Base-by-base conservation (phyloP, 148 eudicot genomes). In the Rhododendron simsii region DNA sequence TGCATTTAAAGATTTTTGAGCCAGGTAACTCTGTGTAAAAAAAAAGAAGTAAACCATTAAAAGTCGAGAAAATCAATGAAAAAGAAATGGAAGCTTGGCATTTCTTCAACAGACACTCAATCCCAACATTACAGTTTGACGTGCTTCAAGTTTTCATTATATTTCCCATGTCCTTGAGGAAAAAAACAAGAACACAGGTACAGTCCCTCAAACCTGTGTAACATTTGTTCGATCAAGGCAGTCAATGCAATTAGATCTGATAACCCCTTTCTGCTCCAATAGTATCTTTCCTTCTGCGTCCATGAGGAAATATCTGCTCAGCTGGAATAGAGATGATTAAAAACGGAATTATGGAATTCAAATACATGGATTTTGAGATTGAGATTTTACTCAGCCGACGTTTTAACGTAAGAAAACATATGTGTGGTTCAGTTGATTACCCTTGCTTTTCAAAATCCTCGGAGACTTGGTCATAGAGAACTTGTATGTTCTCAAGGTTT, bases 181-280 rank as follows among this genome's bases (percentile, higher is more conserved):
- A 69, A 78, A 28, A 33, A 39, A 45, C 13, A 51, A 55, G 73
- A 45, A 23, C 2, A 71, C 30, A 33, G 51, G 23, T 35, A 53
- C 67, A 87, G 74, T 69, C 65, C 84, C 84, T 87, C 90, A 87
- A 84, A 97, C 98, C 98, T 97, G 99, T 45, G 98, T 94, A 85
- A 97, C 99, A 91, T 95, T 97, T 78, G 99, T 97, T 83, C 99
- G 92, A 89, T 97, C 99, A 84, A 97, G 98, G 89, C 99, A 97
- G 86, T 97, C 99, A 69, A 97, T 95, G 91, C 99, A 97, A 88
- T 97, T 97, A 23, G 98, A 93, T 89, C 99, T 93, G 80, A 97
- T 87, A 76, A 97, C 88, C 84, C 98, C 99, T 65, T 87, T 90
- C 89, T 97, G 99, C 88, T 94, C 95, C 85, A 86, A 86, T 86